A percentile compares a stretch with the other conserved stretches of the same genome.
Conservation (phyloP, 345 rosid species). For the thale cress (Arabidopsis thaliana) region TAIR10.1 NC_003070.9:9197501-9198000, state of each 20-base stretch:
- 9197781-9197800: constrained; percentile 26
- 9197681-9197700: constrained; percentile 52
- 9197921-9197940: constrained; percentile 28
- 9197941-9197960: constrained; percentile 60
- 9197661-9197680: constrained; percentile 50
- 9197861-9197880: neutral
- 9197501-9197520: constrained; percentile 55
- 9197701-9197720: constrained; percentile 58
- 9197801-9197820: constrained; percentile 1
- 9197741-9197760: constrained; percentile 61
- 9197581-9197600: constrained; percentile 54
- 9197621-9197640: constrained; percentile 53
- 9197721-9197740: constrained; percentile 47
- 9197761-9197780: constrained; percentile 42
- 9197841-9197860: neutral
- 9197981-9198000: constrained; percentile 48
- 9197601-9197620: constrained; percentile 46
- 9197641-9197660: constrained; percentile 55
- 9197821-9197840: constrained; percentile 3
- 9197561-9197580: constrained; percentile 49
- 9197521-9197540: constrained; percentile 48
- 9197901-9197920: neutral
- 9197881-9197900: neutral
- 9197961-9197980: constrained; percentile 39
- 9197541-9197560: constrained; percentile 52